Evolutionary conservation across 2,329 filamentous ascomycete species (phyloP), one percentile per base, ranked within the genome.

Genomic region (Aspergillus bombycis): DNA sequence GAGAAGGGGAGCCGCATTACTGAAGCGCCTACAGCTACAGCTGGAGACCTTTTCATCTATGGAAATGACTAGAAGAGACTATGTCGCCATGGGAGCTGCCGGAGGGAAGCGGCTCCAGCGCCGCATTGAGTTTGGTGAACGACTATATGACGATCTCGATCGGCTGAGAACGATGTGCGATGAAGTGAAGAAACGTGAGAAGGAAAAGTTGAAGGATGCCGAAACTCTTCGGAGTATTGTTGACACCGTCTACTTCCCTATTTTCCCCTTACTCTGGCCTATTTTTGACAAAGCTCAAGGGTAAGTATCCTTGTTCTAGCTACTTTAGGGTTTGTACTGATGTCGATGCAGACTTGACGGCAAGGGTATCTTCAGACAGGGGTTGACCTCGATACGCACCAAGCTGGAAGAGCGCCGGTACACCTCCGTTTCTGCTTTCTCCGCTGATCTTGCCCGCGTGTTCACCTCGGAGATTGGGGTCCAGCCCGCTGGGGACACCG

Each of bases 11-110:
- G 95, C 95, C 34, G 93, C 95, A 4, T 83, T 99, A 61, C 85
- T 99, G 64, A 98, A 98, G 80, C 89, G 95, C 41, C 84, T 99
- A 23, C 95, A 99, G 76, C 81, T 98, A 62, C 94, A 97, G 77
- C 91, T 97, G 85, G 94, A 98, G 77, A 92, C 93, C 0, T 99
- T 98, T 77, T 94, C 94, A 8, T 97, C 93, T 0, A 97, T 97
- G 91, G 95, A 99, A 79, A 89, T 99, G 68, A 97, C 95, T 2
- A 87, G 95, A 58, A 90, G 95, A 63, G 94, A 98, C 78, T 99
- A 97, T 78, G 91, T 91, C n/a, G 90, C 91, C 43, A 97, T 98
- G 92, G 95, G 95, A 8, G 89, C 91, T 46, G 89, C 88, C 54
- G 95, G 95, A 60, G 89, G 90, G 71, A 86, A 91, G 30, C 87